Conservation (phyloP, 202 grass and related monocot species). For the Eragrostis tef region DNA sequence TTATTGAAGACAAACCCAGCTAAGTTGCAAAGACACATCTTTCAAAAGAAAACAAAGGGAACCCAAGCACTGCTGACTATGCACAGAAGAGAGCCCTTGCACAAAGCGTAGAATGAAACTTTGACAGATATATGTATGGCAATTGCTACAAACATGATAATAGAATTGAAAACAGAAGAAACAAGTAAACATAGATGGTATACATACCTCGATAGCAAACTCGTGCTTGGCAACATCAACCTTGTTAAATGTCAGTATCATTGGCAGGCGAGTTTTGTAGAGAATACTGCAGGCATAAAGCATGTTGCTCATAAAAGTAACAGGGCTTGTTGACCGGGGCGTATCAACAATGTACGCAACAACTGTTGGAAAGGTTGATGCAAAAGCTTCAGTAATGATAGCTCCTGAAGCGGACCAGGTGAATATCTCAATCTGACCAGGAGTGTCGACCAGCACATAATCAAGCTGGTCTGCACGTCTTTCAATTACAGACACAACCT, state of each 20-base stretch:
- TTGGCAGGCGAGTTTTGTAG: conserved; percentile 88
- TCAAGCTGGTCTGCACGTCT: conserved; percentile 82
- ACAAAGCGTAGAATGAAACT: not conserved
- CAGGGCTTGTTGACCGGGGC: conserved; percentile 78
- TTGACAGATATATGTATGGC: conserved; percentile 16
- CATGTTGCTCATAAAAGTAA: conserved; percentile 99
- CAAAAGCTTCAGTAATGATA: conserved; percentile 95
- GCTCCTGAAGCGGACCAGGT: conserved; percentile 99
- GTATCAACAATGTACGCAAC: conserved; percentile 91
- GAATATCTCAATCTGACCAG: conserved; percentile 99
- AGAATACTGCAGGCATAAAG: conserved; percentile 97
- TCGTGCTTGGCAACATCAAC: conserved; percentile 93
- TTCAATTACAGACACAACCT: conserved; percentile 94
- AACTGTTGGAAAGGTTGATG: conserved; percentile 93
- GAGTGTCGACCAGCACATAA: conserved; percentile 93
- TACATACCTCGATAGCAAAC: conserved; percentile 79
- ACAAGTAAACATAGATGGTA: conserved; percentile 26
- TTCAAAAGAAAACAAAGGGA: not conserved
- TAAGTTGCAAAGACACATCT: not conserved
- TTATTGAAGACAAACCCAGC: not conserved
- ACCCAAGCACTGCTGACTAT: not conserved
- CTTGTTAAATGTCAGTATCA: conserved; percentile 92
- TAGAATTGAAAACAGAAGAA: conserved; percentile 19
- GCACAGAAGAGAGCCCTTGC: not conserved
- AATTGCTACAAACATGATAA: not conserved